Conservation (phyloP, 2,329 filamentous ascomycete genomes). For the Macrophomina phaseolina region DNA sequence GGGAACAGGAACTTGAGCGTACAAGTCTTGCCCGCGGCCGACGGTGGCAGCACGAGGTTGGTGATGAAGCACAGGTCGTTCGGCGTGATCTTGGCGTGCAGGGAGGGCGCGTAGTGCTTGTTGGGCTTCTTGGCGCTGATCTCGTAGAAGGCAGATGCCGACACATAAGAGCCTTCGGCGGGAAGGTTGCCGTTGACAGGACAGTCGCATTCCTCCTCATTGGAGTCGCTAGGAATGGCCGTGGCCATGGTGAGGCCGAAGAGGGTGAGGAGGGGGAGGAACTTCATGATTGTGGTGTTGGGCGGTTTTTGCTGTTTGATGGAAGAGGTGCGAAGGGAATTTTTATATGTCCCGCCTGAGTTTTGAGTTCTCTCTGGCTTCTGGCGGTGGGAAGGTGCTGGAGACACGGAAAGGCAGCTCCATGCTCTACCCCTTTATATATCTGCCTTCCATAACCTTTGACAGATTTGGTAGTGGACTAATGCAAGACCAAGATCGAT, state of each 20-base stretch:
- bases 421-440: not conserved
- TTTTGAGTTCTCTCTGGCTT: not conserved
- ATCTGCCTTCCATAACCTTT: no score
- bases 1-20: constrained; percentile 40
- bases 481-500: not conserved
- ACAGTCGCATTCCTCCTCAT: constrained; percentile 30
- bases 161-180: constrained; percentile 22
- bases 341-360: not conserved
- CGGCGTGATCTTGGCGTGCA: constrained; percentile 30
- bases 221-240: constrained; percentile 10
- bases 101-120: constrained; percentile 28
- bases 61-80: constrained; percentile 33
- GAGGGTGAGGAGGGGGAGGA: constrained; percentile 1
- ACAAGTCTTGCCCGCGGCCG: constrained; percentile 37
- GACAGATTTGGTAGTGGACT: not conserved
- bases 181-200: constrained; percentile 29
- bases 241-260: constrained; percentile 12
- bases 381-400: no score
- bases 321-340: no score
- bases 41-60: constrained; percentile 30
- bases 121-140: constrained; percentile 30
- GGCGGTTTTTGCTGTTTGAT: no score
- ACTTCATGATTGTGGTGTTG: constrained; percentile 2
- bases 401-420: no score
- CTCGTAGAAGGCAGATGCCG: constrained; percentile 28